Conservation (phyloP, 2,329 filamentous ascomycete species). For the Penicillium sp. region DNA sequence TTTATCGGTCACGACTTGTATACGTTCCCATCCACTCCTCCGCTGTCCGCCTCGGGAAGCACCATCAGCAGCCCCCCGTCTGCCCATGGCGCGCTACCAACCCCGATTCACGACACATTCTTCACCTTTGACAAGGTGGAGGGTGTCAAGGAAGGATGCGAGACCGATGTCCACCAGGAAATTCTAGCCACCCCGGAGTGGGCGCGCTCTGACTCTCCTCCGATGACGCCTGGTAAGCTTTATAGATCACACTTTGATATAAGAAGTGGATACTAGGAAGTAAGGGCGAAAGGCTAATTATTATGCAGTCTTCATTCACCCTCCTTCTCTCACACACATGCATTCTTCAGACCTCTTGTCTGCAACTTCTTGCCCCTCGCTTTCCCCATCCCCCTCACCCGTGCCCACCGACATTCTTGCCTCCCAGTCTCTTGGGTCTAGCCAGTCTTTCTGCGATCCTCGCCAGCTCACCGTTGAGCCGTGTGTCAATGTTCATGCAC, state of each 20-base stretch:
- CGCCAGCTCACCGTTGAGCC: slow-evolving; percentile 75
- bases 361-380: slow-evolving; percentile 70
- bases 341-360: slow-evolving; percentile 67
- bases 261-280: slow-evolving; percentile 1
- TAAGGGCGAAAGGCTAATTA: slow-evolving; percentile 28
- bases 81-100: slow-evolving; percentile 71
- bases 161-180: slow-evolving; percentile 69
- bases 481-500: slow-evolving; percentile 45
- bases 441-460: slow-evolving; percentile 80
- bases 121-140: slow-evolving; percentile 67
- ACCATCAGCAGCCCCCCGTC: slow-evolving; percentile 79
- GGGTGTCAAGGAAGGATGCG: slow-evolving; percentile 67
- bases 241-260: slow-evolving; percentile 7
- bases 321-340: slow-evolving; percentile 62
- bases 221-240: slow-evolving; percentile 83
- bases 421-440: slow-evolving; percentile 59
- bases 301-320: slow-evolving; percentile 62
- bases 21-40: slow-evolving; percentile 81
- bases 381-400: slow-evolving; percentile 82
- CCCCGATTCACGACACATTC: slow-evolving; percentile 78
- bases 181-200: slow-evolving; percentile 72
- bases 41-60: slow-evolving; percentile 81
- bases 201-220: slow-evolving; percentile 74
- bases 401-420: slow-evolving; percentile 70
- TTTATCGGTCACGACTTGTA: slow-evolving; percentile 61